These are phyloP conservation scores for Elsinoe perseae DNA, from an alignment of 2,329 filamentous ascomycete species.

Conservation along the genomic window DNA sequence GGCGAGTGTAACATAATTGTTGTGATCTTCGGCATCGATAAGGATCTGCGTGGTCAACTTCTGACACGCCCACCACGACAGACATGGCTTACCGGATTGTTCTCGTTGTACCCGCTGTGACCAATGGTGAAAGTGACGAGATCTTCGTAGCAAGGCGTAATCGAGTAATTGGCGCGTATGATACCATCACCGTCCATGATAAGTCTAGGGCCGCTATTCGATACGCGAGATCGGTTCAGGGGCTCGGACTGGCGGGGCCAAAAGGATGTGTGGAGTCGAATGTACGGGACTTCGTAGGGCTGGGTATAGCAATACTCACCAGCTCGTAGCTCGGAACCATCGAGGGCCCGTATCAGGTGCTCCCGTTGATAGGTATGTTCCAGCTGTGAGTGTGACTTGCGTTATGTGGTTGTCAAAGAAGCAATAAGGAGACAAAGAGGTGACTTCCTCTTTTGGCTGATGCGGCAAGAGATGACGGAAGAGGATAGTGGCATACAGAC, in stretches of 20 bases:
- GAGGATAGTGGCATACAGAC: conserved; percentile 6
- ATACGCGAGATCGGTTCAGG: no score
- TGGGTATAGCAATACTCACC: not conserved
- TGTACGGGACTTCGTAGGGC: not conserved
- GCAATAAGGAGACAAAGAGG: conserved; percentile 1
- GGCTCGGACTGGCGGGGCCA: not conserved
- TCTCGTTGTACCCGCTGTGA: conserved; percentile 20
- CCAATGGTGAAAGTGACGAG: conserved; percentile 18
- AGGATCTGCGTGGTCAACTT: conserved; percentile 22
- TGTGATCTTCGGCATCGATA: conserved; percentile 27
- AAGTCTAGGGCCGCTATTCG: no score
- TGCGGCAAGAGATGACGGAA: not conserved
- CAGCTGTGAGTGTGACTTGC: not conserved
- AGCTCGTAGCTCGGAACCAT: not conserved
- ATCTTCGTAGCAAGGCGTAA: conserved; percentile 17
- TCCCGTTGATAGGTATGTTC: not conserved
- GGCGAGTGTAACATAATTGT: conserved; percentile 22
- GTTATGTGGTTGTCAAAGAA: not conserved
- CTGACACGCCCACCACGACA: no score
- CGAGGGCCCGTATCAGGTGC: not conserved
- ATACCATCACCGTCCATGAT: conserved; percentile 2
- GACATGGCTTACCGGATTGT: conserved; percentile 20
- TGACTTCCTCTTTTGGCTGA: conserved; percentile 1
- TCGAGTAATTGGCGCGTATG: not conserved
- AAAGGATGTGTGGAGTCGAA: not conserved